Evolutionary conservation across 1,139 yeast species (phyloP), one percentile per base, ranked within the genome.

Genomic region (Yamadazyma epiphylla): DNA sequence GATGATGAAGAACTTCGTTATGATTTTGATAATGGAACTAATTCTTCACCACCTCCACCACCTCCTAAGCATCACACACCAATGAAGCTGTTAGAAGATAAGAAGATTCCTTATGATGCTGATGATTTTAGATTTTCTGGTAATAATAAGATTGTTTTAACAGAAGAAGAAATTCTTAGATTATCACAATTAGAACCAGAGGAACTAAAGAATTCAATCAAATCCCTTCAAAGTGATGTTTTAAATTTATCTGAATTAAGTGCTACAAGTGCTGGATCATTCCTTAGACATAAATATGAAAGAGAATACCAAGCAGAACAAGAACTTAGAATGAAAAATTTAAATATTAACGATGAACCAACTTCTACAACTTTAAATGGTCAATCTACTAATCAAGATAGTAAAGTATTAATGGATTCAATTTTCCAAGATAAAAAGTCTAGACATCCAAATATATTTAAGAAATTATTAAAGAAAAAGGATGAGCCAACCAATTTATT

Each of bases 211-310:
- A 61, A 58, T 35, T 66, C 73, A 1, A 53, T 64, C 36, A 61
- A 66, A 37, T 64, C 70, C 5, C 50, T 68, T 26, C 74, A 67
- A 42, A 65, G 72, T 47, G 74, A 68, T 40, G 74, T 69, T 5
- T 59, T 69, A 41, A 69, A 68, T 38, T 50, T 68, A 37, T 71
- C 78, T 26, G 91, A 84, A 49, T 73, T 84, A 36, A 82, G 94
- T 60, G 95, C 95, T 4, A 85, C 95, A 0, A 82, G 94, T 45
- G 95, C 95, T 2, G 95, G 94, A 0, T 84, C 94, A 9, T 77
- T 79, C 39, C 76, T 79, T 31, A 72, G 94, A 46, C 91, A 86
- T 49, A 79, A 75, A 46, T 65, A 61, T 50, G 77, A 77, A 37
- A 64, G 64, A 42, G 65, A 60, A 37, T 49, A 49, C 22, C 36